phyloP scores from a whole-genome alignment of 2,329 filamentous ascomycete species.

The Trichophyton schoenleinii region DNA sequence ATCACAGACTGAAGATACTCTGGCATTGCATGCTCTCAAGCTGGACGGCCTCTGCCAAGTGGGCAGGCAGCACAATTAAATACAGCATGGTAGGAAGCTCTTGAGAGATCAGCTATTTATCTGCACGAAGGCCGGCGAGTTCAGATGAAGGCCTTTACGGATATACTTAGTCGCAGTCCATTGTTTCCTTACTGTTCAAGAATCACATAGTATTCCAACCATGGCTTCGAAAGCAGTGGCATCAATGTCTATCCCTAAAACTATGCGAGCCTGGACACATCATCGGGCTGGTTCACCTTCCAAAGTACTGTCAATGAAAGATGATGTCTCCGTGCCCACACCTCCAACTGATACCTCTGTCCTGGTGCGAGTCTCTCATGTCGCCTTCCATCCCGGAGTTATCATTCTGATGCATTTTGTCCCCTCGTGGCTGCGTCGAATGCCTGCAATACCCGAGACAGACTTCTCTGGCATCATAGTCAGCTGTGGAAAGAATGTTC shows the following conservation, averaged over 20 bases:
- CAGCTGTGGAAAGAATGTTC: slow-evolving; percentile 4
- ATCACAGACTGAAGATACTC: neutral
- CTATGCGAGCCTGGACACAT: slow-evolving; percentile 7
- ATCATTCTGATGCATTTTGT: slow-evolving; percentile 10
- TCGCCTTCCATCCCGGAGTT: slow-evolving; percentile 10
- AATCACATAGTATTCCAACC: neutral
- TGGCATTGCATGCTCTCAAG: neutral
- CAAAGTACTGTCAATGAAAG: slow-evolving; percentile 4
- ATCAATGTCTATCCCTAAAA: neutral
- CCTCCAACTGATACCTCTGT: slow-evolving; percentile 10
- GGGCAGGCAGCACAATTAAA: slow-evolving; percentile 1
- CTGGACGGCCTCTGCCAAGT: neutral
- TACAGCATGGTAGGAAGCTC: neutral
- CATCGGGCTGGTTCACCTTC: slow-evolving; percentile 4
- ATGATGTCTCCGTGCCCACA: slow-evolving; percentile 5
- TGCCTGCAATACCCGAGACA: slow-evolving; percentile 10
- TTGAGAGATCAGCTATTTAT: neutral
- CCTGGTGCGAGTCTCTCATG: slow-evolving; percentile 11
- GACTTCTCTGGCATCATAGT: slow-evolving; percentile 12
- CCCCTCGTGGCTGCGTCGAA: slow-evolving; percentile 7
- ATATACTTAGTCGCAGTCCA: neutral
- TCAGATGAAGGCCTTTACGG: neutral
- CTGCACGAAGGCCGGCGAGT: neutral
- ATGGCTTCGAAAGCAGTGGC: neutral
- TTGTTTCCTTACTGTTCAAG: neutral